phyloP scores from a whole-genome alignment of 257 asterid genomes.

The Coffea canephora region DNA sequence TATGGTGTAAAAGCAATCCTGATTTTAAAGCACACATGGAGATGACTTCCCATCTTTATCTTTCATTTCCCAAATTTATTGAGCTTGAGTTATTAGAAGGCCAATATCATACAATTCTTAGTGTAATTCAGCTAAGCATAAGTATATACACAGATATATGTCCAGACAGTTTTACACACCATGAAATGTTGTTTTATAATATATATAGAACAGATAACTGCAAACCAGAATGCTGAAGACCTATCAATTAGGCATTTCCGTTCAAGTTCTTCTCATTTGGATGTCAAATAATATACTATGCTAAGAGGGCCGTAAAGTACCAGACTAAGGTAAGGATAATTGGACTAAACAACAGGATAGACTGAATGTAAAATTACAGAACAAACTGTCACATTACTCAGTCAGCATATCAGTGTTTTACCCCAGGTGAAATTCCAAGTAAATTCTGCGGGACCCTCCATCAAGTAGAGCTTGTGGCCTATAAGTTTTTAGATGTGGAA shows the following conservation, averaged over 20 bases:
- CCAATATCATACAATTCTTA: background rate
- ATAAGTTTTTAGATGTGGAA: slow-evolving; percentile 51
- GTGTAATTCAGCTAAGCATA: background rate
- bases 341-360: background rate
- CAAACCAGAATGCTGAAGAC: background rate
- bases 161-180: background rate
- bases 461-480: slow-evolving; percentile 30
- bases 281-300: background rate
- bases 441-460: slow-evolving; percentile 64
- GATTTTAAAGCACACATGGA: background rate
- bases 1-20: background rate
- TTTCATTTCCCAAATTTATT: background rate
- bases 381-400: background rate
- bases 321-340: background rate
- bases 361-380: background rate
- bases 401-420: slow-evolving; percentile 25
- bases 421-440: slow-evolving; percentile 81
- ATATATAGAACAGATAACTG: background rate
- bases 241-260: background rate
- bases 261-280: background rate
- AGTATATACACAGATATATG: background rate
- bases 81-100: background rate
- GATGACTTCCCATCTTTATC: background rate
- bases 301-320: background rate
- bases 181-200: background rate